Base-by-base conservation (phyloP, 208 protist genomes). In the Zelonia costaricensis region DNA sequence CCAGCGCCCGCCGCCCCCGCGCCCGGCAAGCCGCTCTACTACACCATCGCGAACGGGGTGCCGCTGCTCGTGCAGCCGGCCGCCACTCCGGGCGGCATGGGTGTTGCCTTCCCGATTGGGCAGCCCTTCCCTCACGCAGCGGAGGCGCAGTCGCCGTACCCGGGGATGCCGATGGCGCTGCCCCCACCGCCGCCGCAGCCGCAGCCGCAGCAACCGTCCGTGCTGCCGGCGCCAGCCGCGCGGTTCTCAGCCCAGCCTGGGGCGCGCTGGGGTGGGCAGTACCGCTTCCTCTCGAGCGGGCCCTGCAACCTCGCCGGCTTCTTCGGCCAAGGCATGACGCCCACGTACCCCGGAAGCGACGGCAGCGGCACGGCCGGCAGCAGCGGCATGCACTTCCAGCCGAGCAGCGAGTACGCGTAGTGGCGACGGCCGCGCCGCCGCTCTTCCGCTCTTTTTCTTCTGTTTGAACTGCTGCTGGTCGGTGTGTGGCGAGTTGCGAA, bases 51-150 rank as follows among this genome's bases (percentile, higher is more conserved):
- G 5, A 71, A 55, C 25, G 49, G 65, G 2, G 57, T 64, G 22
- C 65, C 65, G 7, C 47, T 64, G 39, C 33, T 64, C 44, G 40
- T 71, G 23, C 65, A 71, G 56, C 65, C 65, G 27, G 47, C 56
- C 10, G 33, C 56, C 5, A 39, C 48, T n/a, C 22, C 56, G 7
- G 57, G 65, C 23, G 49, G 65, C 13, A 25, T 71, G 15, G 55
- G 55, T 28, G 54, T 71, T 18, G 31, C 56, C 25, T 71, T 59
- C 30, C 40, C 56, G 1, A 25, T 64, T 9, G 35, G 47, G 0
- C 55, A 42, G 15, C 33, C 65, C 5, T 33, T 64, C 49, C 22
- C 65, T 3, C 38, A 49, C 22, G 49, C 49, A 15, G 43, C 38
- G n/a, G 22, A 44, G 2, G 16, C 12, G 0, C 13, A 27, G 23